Conservation (phyloP, 2,329 filamentous ascomycete genomes). For the Trichoderma semiorbis region DNA sequence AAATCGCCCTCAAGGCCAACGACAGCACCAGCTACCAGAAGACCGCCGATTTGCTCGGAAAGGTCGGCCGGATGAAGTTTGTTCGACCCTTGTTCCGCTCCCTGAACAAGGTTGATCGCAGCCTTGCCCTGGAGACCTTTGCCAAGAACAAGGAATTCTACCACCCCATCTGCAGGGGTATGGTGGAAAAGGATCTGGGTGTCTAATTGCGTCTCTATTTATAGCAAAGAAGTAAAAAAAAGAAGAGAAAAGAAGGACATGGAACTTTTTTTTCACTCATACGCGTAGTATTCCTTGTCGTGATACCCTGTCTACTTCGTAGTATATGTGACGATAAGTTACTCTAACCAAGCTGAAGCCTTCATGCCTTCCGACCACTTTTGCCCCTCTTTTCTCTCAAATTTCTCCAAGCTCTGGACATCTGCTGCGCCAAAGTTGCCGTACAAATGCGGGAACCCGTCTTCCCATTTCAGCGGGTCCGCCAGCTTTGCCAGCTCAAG, state of each 20-base stretch:
- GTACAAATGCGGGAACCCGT: conserved; percentile 57
- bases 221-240: conserved; percentile 1
- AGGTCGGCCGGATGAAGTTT: conserved; percentile 95
- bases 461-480: conserved; percentile 52
- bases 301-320: neutral
- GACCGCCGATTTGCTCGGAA: conserved; percentile 70
- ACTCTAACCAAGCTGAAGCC: conserved; percentile 41
- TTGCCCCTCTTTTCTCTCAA: conserved; percentile 41
- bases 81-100: conserved; percentile 80
- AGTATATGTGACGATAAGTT: neutral
- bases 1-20: conserved; percentile 71
- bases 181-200: conserved; percentile 82
- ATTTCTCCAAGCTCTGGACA: conserved; percentile 45
- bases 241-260: neutral
- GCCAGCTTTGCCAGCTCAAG: conserved; percentile 47
- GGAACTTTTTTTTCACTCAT: neutral
- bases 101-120: conserved; percentile 69
- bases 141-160: conserved; percentile 88
- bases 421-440: conserved; percentile 53
- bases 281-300: neutral
- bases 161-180: conserved; percentile 83
- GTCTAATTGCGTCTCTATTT: conserved; percentile 23
- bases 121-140: conserved; percentile 77
- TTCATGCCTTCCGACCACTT: conserved; percentile 48
- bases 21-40: conserved; percentile 67